Percentiles rank a stretch among this genome's conserved stretches.
These are phyloP conservation scores for Fusarium sp. DNA, from an alignment of 2,329 filamentous ascomycete genomes.

Conservation along the genomic window DNA sequence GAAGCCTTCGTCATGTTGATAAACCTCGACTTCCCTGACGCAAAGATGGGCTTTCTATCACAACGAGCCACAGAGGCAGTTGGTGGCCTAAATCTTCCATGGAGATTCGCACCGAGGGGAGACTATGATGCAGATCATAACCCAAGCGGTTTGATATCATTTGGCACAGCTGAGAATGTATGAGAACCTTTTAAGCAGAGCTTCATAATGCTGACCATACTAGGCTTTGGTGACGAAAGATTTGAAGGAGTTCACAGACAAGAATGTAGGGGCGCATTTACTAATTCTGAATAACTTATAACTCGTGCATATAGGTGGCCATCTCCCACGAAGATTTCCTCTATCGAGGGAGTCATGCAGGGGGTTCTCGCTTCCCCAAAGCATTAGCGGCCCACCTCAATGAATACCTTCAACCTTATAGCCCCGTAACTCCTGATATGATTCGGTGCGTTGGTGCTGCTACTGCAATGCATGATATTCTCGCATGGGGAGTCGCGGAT, in stretches of 20 bases:
- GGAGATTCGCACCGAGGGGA: conserved; percentile 46
- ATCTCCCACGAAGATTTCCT: conserved; percentile 46
- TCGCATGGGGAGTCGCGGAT: conserved; percentile 52
- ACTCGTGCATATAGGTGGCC: conserved; percentile 30
- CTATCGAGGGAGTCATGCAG: conserved; percentile 50
- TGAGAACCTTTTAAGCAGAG: background rate
- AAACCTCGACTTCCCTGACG: conserved; percentile 8
- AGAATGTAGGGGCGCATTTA: conserved; percentile 41
- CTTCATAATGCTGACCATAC: background rate
- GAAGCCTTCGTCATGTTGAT: conserved; percentile 20
- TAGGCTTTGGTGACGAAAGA: conserved; percentile 54
- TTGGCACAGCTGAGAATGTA: conserved; percentile 60
- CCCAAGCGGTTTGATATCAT: conserved; percentile 55
- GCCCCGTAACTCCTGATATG: conserved; percentile 43
- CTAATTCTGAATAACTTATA: background rate
- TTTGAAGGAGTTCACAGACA: conserved; percentile 42
- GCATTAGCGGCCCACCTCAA: conserved; percentile 51
- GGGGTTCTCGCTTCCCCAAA: conserved; percentile 47
- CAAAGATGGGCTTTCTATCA: conserved; percentile 31
- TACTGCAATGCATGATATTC: conserved; percentile 52
- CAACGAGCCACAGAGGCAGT: conserved; percentile 39
- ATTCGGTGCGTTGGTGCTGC: conserved; percentile 49
- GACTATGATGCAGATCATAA: conserved; percentile 52
- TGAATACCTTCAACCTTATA: conserved; percentile 47
- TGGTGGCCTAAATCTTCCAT: conserved; percentile 41